Percentiles rank a stretch among this genome's conserved stretches.
Conservation (phyloP, 805 yeast genomes). For the Brettanomyces anomalus region DNA sequence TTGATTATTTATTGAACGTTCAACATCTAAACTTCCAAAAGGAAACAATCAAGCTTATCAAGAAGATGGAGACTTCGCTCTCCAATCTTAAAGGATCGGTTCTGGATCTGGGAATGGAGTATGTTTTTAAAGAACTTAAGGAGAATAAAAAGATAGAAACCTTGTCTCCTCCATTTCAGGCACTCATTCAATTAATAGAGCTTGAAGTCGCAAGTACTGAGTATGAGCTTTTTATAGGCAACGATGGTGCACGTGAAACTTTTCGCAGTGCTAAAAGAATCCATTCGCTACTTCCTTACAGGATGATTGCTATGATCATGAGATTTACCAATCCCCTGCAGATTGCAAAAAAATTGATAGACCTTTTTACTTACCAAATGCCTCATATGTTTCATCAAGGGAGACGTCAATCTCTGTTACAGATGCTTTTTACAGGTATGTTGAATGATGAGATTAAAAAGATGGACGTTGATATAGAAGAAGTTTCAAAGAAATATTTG, state of each 20-base stretch:
- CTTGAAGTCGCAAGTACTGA: slow-evolving; percentile 79
- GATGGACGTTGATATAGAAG: slow-evolving; percentile 44
- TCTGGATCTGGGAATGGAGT: slow-evolving; percentile 39
- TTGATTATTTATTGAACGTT: slow-evolving; percentile 49
- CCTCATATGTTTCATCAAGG: slow-evolving; percentile 35
- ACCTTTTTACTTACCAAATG: slow-evolving; percentile 74
- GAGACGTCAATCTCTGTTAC: slow-evolving; percentile 51
- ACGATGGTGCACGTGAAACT: slow-evolving; percentile 72
- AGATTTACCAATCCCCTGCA: slow-evolving; percentile 82
- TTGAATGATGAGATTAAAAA: slow-evolving; percentile 66
- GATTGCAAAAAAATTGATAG: slow-evolving; percentile 71
- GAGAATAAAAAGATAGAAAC: slow-evolving; percentile 34
- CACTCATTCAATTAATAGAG: slow-evolving; percentile 75
- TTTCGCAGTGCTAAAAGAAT: slow-evolving; percentile 61
- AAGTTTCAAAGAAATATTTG: slow-evolving; percentile 32
- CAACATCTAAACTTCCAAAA: slow-evolving; percentile 68
- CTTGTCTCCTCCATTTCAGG: slow-evolving; percentile 55
- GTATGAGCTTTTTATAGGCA: slow-evolving; percentile 71
- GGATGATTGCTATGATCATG: slow-evolving; percentile 64
- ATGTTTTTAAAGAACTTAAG: slow-evolving; percentile 61
- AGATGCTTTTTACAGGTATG: slow-evolving; percentile 63
- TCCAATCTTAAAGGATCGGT: slow-evolving; percentile 28
- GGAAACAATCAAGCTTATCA: slow-evolving; percentile 30
- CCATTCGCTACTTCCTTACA: slow-evolving; percentile 75
- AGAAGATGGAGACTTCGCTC: slow-evolving; percentile 29